A percentile compares a stretch with the other conserved stretches of the same genome.
These are phyloP conservation scores for Corynespora cassiicola DNA, from an alignment of 2,329 filamentous ascomycete genomes.

Conservation along the genomic window DNA sequence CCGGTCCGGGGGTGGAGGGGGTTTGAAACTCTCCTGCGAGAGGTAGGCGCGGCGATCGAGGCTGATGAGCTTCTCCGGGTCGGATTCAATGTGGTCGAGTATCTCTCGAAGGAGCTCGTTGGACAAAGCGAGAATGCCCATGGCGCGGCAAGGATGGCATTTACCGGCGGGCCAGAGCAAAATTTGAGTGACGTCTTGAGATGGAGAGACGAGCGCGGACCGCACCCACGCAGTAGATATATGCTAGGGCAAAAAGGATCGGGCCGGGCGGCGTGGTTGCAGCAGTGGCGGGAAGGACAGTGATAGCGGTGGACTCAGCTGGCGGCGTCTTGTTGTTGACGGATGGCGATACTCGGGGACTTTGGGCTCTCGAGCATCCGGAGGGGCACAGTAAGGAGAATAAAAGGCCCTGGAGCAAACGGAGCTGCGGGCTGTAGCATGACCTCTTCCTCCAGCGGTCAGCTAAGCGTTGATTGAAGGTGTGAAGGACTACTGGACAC, in stretches of 20 bases:
- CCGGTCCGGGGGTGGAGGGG: constrained; percentile 48
- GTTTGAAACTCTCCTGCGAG: constrained; percentile 60
- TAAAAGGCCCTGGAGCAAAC: constrained; percentile 32
- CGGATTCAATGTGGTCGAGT: constrained; percentile 59
- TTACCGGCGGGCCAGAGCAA: constrained; percentile 20
- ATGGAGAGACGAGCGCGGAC: background rate
- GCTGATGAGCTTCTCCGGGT: constrained; percentile 57
- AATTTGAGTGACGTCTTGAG: background rate
- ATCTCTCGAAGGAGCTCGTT: constrained; percentile 59
- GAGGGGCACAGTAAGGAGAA: constrained; percentile 38
- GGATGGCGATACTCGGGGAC: constrained; percentile 27
- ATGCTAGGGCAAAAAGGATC: constrained; percentile 24
- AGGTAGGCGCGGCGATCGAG: constrained; percentile 59
- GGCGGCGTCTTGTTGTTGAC: constrained; percentile 34
- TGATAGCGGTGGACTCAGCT: constrained; percentile 30
- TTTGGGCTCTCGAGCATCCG: constrained; percentile 21
- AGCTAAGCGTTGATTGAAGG: constrained; percentile 44
- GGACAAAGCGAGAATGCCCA: constrained; percentile 50
- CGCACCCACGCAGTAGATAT: constrained; percentile 22
- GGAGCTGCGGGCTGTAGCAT: constrained; percentile 32
- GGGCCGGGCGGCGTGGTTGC: constrained; percentile 29
- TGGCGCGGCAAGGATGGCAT: constrained; percentile 37
- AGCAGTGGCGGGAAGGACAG: constrained; percentile 29
- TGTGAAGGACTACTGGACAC: constrained; percentile 39
- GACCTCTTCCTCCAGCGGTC: constrained; percentile 39